Conservation (phyloP, 1,284 basidiomycete species). For the Malassezia globosa region DNA sequence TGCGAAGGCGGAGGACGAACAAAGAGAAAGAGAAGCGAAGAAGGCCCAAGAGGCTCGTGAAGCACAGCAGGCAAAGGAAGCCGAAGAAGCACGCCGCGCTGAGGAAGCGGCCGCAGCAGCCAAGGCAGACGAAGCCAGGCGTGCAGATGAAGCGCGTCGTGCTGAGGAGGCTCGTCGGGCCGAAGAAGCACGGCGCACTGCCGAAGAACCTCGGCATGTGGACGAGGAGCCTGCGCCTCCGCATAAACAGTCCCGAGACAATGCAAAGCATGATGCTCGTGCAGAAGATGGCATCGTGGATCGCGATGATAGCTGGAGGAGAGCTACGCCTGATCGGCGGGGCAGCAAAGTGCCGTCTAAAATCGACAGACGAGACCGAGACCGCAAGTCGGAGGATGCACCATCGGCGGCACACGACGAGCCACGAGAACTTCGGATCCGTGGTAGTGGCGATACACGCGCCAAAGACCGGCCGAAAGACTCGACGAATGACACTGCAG, state of each 20-base stretch:
- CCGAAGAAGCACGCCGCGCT: not conserved
- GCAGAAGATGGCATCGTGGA: too few species aligned
- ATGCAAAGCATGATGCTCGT: too few species aligned
- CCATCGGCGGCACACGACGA: not conserved
- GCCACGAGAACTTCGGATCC: slow-evolving; percentile 3
- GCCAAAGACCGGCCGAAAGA: not conserved
- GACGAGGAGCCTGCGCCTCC: not conserved
- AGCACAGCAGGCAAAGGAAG: not conserved
- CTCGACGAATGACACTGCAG: not conserved
- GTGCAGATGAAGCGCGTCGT: not conserved
- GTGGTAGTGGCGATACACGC: not conserved
- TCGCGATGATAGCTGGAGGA: too few species aligned
- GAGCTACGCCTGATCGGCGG: too few species aligned
- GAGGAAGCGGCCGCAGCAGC: not conserved
- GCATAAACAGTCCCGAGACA: too few species aligned
- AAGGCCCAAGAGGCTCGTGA: not conserved
- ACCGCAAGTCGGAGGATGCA: too few species aligned
- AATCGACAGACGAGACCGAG: too few species aligned
- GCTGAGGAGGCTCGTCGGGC: not conserved
- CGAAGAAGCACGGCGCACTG: not conserved
- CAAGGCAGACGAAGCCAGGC: not conserved
- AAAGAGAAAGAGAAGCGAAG: not conserved
- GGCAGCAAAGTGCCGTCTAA: too few species aligned
- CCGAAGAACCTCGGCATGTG: not conserved
- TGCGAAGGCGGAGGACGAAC: not conserved